Evolutionary conservation across 2,329 filamentous ascomycete species (phyloP).

Genomic region (Ophiostoma pallidulum): DNA sequence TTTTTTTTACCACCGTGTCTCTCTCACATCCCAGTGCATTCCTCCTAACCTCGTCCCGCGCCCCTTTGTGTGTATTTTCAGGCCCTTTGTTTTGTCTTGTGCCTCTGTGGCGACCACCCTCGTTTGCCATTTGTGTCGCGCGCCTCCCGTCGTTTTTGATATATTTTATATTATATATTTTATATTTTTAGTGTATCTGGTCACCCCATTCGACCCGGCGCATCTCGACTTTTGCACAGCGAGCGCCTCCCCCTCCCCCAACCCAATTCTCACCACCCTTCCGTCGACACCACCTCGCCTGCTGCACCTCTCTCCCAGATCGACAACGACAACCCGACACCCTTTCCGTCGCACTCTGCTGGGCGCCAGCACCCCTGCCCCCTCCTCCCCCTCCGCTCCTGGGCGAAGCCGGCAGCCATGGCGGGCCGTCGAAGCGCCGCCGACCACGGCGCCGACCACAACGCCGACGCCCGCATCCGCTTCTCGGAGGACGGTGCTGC

Average conservation of each 20-base stretch:
- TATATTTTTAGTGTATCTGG: too few species aligned
- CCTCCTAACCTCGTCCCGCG: too few species aligned
- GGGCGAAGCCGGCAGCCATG: slow-evolving; percentile 8
- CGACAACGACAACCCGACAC: neutral
- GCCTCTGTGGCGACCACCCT: too few species aligned
- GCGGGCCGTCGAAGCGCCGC: slow-evolving; percentile 11
- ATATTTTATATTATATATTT: too few species aligned
- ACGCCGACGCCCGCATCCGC: slow-evolving; percentile 16
- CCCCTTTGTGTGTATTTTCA: too few species aligned
- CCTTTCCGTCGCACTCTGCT: neutral
- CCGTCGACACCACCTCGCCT: neutral
- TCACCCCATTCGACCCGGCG: too few species aligned
- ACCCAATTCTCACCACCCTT: neutral
- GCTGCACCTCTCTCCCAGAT: neutral
- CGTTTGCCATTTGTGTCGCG: too few species aligned
- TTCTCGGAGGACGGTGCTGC: slow-evolving; percentile 21
- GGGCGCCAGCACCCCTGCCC: neutral
- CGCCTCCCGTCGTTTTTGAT: too few species aligned
- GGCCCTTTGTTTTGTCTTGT: too few species aligned
- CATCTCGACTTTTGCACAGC: neutral
- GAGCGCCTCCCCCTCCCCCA: neutral
- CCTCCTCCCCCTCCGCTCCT: too few species aligned
- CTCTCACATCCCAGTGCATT: too few species aligned
- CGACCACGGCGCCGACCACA: slow-evolving; percentile 6
- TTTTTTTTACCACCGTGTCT: too few species aligned